A percentile compares a stretch with the other conserved stretches of the same genome.
Conservation (phyloP, 306 rosid species). For the Acmispon strigosus region DNA sequence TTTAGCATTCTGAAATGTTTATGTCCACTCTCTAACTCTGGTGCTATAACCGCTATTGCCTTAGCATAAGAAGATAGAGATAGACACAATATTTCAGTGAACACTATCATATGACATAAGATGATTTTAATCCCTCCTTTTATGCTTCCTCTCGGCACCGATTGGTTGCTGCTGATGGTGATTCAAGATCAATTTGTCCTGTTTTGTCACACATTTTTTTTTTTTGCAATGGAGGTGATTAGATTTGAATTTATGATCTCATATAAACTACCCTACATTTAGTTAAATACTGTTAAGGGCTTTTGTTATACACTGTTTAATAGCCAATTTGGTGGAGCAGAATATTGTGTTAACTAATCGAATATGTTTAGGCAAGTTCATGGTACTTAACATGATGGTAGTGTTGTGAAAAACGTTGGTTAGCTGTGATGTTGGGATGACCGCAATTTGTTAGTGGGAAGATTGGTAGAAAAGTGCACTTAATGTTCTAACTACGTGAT, state of each 20-base stretch:
- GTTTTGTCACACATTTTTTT: background rate
- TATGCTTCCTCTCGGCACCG: too few relatives aligned
- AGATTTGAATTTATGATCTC: too few relatives aligned
- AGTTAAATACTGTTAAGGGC: too few relatives aligned
- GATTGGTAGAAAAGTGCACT: background rate
- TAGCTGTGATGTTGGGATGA: background rate
- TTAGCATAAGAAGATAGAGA: too few relatives aligned
- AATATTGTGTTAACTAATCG: background rate
- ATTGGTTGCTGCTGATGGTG: slow-evolving; percentile 4
- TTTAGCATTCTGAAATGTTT: background rate
- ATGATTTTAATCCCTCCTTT: too few relatives aligned
- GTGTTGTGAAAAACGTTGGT: background rate
- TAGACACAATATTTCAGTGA: too few relatives aligned
- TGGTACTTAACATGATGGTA: background rate
- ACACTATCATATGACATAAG: too few relatives aligned
- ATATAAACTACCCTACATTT: too few relatives aligned
- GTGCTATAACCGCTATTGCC: background rate
- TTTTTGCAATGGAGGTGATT: too few relatives aligned
- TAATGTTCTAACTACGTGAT: background rate
- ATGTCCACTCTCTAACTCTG: background rate
- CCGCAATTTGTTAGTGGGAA: background rate
- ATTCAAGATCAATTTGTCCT: background rate
- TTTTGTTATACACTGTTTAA: background rate
- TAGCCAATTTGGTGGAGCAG: background rate
- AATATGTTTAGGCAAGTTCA: background rate